Evolutionary conservation across 1,139 yeast genomes (phyloP).

Genomic region (Geotrichum macrosporum): DNA sequence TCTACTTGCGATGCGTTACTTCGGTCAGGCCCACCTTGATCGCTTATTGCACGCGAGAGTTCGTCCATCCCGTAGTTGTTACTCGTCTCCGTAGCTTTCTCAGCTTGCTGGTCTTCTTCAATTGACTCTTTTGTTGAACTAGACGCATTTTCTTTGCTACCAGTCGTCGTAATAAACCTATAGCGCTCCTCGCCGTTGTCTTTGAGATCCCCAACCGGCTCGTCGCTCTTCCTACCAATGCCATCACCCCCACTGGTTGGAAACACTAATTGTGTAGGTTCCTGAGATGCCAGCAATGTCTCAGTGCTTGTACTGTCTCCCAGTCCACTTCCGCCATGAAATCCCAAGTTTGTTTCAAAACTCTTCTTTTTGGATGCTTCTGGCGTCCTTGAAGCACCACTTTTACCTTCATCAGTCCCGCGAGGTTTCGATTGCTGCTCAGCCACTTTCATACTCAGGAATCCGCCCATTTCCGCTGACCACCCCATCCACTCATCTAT

Average conservation of each 20-base stretch:
- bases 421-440: conserved; percentile 7
- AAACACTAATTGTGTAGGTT: conserved; percentile 3
- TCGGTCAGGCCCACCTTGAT: too few species aligned
- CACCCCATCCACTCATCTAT: conserved; percentile 67
- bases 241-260: neutral
- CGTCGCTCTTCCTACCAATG: neutral
- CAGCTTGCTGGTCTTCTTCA: too few species aligned
- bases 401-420: too few species aligned
- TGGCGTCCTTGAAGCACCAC: too few species aligned
- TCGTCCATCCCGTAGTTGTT: too few species aligned
- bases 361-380: neutral
- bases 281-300: neutral
- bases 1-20: too few species aligned
- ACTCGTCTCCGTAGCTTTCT: too few species aligned
- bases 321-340: neutral
- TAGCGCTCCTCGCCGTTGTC: neutral
- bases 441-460: conserved; percentile 34
- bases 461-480: conserved; percentile 68
- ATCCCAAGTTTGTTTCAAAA: conserved; percentile 4
- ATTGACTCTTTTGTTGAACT: too few species aligned
- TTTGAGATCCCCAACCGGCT: neutral
- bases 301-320: neutral
- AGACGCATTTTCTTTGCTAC: too few species aligned
- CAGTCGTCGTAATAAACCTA: too few species aligned
- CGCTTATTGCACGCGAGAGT: too few species aligned